These are phyloP conservation scores for Apiotrichum domesticum DNA, from an alignment of 1,284 basidiomycete species.

Conservation along the genomic window DNA sequence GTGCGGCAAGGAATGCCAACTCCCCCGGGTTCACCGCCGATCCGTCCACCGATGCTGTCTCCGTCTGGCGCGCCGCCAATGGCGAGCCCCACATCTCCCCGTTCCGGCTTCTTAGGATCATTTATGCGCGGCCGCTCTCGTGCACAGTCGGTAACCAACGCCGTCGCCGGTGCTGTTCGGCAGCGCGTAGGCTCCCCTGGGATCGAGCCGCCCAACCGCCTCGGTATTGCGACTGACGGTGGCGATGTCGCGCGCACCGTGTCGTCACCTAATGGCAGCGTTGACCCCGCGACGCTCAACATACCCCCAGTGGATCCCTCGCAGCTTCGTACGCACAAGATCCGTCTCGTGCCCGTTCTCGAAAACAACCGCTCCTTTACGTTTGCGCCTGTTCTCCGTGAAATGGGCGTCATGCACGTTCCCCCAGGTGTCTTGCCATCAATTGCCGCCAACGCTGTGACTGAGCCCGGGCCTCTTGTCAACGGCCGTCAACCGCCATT, in stretches of 20 bases:
- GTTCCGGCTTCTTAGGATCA: conserved; percentile 40
- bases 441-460: conserved; percentile 26
- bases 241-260: conserved; percentile 34
- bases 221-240: conserved; percentile 2
- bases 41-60: background rate
- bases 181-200: conserved; percentile 19
- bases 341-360: conserved; percentile 87
- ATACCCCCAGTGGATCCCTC: conserved; percentile 13
- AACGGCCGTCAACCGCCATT: conserved; percentile 51
- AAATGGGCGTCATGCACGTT: conserved; percentile 51
- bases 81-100: conserved; percentile 32
- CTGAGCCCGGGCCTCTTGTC: conserved; percentile 22
- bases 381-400: conserved; percentile 87
- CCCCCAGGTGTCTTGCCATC: conserved; percentile 47
- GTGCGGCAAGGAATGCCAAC: background rate
- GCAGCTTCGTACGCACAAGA: conserved; percentile 45
- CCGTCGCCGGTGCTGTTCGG: conserved; percentile 15
- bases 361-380: conserved; percentile 81
- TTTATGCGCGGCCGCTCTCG: conserved; percentile 43
- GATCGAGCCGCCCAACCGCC: conserved; percentile 20
- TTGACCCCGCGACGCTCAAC: background rate
- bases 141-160: conserved; percentile 35
- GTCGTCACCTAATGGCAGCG: conserved; percentile 24
- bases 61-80: background rate
- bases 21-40: background rate